Conservation (phyloP, 139 green algal species). For the Coelastrella sp. region DNA sequence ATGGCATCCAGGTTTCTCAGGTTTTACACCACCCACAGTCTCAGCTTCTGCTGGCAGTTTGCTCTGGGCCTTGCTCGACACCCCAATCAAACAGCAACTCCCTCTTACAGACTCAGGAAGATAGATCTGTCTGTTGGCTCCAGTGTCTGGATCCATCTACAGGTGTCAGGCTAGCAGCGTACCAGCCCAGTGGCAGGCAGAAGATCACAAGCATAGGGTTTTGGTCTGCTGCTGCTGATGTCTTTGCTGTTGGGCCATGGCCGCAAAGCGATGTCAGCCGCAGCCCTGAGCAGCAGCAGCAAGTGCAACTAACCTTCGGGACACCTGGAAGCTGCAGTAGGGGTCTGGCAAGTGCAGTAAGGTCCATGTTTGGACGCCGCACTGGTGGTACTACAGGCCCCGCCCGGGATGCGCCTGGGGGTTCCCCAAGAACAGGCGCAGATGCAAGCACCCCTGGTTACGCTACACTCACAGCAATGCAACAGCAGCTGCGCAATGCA, state of each 20-base stretch:
- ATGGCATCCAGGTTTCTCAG: background rate
- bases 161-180: background rate
- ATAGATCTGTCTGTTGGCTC: background rate
- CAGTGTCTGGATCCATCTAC: slow-evolving; percentile 10
- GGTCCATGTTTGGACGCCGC: background rate
- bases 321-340: background rate
- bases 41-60: slow-evolving; percentile 16
- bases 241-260: background rate
- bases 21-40: background rate
- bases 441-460: background rate
- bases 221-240: slow-evolving; percentile 25
- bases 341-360: background rate
- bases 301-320: background rate
- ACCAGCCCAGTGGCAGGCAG: slow-evolving; percentile 1
- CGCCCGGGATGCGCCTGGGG: background rate
- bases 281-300: slow-evolving; percentile 6
- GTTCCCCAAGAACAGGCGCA: background rate
- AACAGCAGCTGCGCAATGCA: background rate
- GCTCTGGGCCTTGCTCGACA: background rate
- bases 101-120: background rate
- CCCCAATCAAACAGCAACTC: background rate
- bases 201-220: background rate
- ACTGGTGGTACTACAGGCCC: background rate
- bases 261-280: background rate
- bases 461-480: too few relatives aligned